Base-by-base conservation (phyloP, 2,329 filamentous ascomycete genomes). In the Colletotrichum sp. region DNA sequence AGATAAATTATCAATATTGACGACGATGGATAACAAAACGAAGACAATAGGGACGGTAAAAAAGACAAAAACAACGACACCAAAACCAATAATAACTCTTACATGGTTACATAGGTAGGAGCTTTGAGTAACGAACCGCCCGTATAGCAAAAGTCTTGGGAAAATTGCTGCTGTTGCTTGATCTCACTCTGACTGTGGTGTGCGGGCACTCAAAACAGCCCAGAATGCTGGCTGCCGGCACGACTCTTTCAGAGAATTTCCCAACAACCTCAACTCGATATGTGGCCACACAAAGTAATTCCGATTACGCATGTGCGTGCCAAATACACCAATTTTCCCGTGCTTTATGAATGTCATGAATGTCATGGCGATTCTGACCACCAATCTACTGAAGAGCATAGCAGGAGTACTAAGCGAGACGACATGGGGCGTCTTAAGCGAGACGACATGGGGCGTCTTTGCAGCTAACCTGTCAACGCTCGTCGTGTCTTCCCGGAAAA, bases 311-410 rank as follows among this genome's bases (percentile, higher is more conserved):
- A 39, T 18, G 36, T 48, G 5, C 5, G 39, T n/a, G 39, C 18
- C 9, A 1, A 6, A 3, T 0, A 12, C 39, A n/a, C 3, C 1
- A 3, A 48, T 3, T 6, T 6, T 3, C 9, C 9, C 39, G 5
- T n/a, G 39, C 18, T 12, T 1, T 48, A 12, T n/a, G 9, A n/a
- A n/a, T n/a, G 39, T 1, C 0, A 12, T n/a, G 9, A n/a, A n/a
- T n/a, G 39, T 1, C 0, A n/a, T n/a, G 39, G 18, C 3, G 39
- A n/a, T 48, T 48, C 10, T 6, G 10, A 22, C n/a, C 1, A 52
- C n/a, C 6, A 22, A 22, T 9, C 6, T n/a, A 52, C 43, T 8
- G 1, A 4, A 13, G 6, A 52, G 10, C 6, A 52, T 5, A 22
- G n/a, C 10, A 13, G 5, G 10, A 22, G 4, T n/a, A 13, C 10